Conservation (phyloP, 2,329 filamentous ascomycete genomes). For the Alternaria brassicicola region DNA sequence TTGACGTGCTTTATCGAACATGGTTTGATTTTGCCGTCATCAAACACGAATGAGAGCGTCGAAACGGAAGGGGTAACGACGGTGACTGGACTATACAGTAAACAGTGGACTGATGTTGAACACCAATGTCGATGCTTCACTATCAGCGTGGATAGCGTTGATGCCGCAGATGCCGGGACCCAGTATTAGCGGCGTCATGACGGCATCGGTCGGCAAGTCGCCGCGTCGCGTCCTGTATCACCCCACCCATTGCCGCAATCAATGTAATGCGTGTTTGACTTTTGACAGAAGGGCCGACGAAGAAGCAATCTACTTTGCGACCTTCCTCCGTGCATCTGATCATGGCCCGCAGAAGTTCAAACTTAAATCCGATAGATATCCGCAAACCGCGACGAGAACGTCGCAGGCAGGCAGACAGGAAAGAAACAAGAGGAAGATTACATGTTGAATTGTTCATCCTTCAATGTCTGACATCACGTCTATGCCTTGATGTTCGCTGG, state of each 20-base stretch:
- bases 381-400: no score
- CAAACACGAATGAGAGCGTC: neutral
- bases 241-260: neutral
- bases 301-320: neutral
- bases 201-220: neutral
- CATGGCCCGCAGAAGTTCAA: no score
- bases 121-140: neutral
- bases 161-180: slow-evolving; percentile 8
- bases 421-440: neutral
- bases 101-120: slow-evolving; percentile 8
- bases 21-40: slow-evolving; percentile 2
- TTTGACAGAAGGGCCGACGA: neutral
- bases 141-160: neutral
- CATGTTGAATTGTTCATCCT: neutral
- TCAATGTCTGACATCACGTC: neutral
- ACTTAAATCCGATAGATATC: no score
- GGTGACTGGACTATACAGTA: neutral
- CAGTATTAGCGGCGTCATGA: neutral
- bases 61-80: neutral
- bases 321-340: neutral
- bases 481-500: slow-evolving; percentile 34
- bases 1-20: neutral
- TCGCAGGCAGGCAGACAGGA: neutral
- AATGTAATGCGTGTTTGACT: neutral
- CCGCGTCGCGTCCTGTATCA: neutral